These are phyloP conservation scores for Rhizopogon vesiculosus DNA, from an alignment of 768 basidiomycete species.

Conservation along the genomic window DNA sequence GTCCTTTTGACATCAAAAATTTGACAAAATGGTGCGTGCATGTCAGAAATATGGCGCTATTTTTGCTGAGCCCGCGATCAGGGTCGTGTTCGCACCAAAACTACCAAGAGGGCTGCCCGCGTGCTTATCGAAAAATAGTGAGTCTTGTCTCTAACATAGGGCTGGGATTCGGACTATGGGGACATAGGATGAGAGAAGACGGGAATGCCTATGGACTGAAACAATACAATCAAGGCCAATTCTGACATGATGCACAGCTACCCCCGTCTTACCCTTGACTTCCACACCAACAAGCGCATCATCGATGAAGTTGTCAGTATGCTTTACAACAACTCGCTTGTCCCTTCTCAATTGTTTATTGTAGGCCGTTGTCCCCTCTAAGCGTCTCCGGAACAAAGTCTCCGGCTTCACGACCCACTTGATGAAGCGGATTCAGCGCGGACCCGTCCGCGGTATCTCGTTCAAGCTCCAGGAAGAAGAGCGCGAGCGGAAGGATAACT, in stretches of 20 bases:
- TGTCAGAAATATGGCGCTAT: constrained; percentile 6
- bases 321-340: constrained; percentile 3
- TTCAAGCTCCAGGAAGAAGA: constrained; percentile 99
- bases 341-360: neutral
- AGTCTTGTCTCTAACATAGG: constrained; percentile 25
- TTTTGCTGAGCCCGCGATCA: constrained; percentile 24
- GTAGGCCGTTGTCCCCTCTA: constrained; percentile 92
- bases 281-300: constrained; percentile 99
- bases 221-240: neutral
- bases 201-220: neutral
- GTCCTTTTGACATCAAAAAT: constrained; percentile 16
- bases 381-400: constrained; percentile 99
- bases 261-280: constrained; percentile 97
- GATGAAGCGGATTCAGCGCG: constrained; percentile 99
- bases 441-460: constrained; percentile 98
- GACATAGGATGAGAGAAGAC: neutral
- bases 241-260: constrained; percentile 53
- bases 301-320: constrained; percentile 90
- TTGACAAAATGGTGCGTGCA: constrained; percentile 46
- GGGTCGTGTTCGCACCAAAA: constrained; percentile 99
- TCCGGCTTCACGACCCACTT: constrained; percentile 99
- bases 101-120: constrained; percentile 98
- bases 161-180: neutral
- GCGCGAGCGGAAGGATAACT: constrained; percentile 98
- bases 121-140: constrained; percentile 99